Base-by-base conservation (phyloP, 2,329 filamentous ascomycete genomes). In the Zymoseptoria crescenta region DNA sequence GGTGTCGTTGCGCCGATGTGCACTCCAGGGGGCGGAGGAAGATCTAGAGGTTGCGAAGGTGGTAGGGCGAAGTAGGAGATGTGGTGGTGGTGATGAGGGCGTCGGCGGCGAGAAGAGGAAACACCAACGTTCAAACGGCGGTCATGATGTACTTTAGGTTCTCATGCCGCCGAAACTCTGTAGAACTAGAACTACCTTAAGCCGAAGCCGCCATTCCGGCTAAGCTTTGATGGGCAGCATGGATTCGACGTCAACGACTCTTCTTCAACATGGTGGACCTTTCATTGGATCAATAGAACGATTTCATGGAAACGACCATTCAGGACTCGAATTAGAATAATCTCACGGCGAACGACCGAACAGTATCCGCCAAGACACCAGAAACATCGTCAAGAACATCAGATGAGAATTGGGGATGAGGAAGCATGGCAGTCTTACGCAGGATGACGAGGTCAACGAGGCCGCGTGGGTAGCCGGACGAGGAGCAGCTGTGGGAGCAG, bases 381-480 rank as follows among this genome's bases (percentile, higher is more conserved):
- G n/a, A 51, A 7, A 27, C 13, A 51, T 8, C 49, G 7, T 6
- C 49, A 19, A 10, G 5, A 21, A 19, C 49, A 24, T 24, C 52
- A 35, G 52, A 60, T 60, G 55, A 6, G 49, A 29, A 35, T 52
- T 55, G 54, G 63, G 61, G 62, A 58, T 62, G 60, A 60, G 63
- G 30, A 4, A 62, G 61, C 80, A 84, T 74, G 84, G 82, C 66
- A 80, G 79, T 62, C 75, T 87, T 69, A 72, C 68, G 13, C 82
- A 82, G 55, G 83, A 82, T 65, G 82, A 83, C 49, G 88, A 93
- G 72, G 84, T 87, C 54, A 82, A 82, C 63, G 79, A 82, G 58
- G 89, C 89, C 52, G 85, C 87, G 49, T 87, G 86, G 84, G 87
- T 88, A 68, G 88, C 87, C 41, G 80, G 80, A 2, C 80, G 80